A percentile compares a stretch with the other conserved stretches of the same genome.
Evolutionary conservation across 2,329 filamentous ascomycete species (phyloP).

Genomic region (Hypoxylon sp.): DNA sequence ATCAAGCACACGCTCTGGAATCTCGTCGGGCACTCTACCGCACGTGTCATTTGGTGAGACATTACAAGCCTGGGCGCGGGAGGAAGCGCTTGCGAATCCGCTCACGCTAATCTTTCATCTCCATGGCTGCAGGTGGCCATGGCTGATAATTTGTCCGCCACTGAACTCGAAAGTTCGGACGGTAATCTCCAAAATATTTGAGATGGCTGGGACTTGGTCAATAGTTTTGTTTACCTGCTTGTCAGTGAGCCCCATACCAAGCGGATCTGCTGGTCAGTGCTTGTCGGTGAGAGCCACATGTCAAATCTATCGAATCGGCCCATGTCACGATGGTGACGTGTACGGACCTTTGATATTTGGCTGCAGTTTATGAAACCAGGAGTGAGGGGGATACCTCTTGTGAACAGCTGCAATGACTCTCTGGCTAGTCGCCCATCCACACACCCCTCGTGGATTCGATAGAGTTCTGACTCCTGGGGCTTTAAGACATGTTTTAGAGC

Average conservation of each 20-base stretch:
- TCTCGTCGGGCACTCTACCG: neutral
- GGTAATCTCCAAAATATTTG: constrained; percentile 22
- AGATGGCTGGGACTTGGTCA: constrained; percentile 18
- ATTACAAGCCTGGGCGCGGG: constrained; percentile 29
- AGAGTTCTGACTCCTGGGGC: constrained; percentile 33
- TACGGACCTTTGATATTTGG: constrained; percentile 22
- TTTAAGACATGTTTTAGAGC: constrained; percentile 15
- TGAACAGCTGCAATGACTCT: constrained; percentile 3
- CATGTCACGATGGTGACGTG: constrained; percentile 39
- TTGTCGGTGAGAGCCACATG: constrained; percentile 45
- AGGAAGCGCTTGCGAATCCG: constrained; percentile 31
- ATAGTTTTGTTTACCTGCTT: constrained; percentile 19
- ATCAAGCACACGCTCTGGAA: constrained; percentile 27
- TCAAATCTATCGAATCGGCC: constrained; percentile 23
- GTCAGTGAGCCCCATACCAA: constrained; percentile 21
- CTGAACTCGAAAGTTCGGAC: constrained; percentile 8
- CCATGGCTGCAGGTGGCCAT: neutral
- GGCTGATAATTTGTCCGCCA: constrained; percentile 19
- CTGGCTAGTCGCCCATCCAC: constrained; percentile 14
- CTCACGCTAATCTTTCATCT: constrained; percentile 12
- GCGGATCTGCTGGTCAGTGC: constrained; percentile 33
- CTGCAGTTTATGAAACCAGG: constrained; percentile 33
- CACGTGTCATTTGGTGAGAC: constrained; percentile 33
- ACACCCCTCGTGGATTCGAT: constrained; percentile 14
- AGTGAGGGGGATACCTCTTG: neutral